These are phyloP conservation scores for Diaporthe sp. DNA, from an alignment of 2,329 filamentous ascomycete genomes.

Conservation along the genomic window DNA sequence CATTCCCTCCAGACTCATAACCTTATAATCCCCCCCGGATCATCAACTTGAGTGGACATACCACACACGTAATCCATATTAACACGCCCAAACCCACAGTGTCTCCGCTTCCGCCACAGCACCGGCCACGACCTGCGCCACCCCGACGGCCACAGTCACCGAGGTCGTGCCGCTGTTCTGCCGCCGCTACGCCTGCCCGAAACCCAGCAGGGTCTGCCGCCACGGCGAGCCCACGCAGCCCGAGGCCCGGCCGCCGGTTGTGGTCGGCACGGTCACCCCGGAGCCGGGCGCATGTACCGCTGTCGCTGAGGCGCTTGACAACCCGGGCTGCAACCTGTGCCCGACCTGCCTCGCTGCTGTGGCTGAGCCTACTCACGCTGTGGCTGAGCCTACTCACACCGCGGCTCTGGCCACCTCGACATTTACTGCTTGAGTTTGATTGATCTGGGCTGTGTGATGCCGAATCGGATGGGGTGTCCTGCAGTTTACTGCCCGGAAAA, in stretches of 20 bases:
- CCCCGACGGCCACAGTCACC: constrained; percentile 21
- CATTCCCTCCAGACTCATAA: too few species aligned
- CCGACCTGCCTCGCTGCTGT: neutral
- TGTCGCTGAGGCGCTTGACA: neutral
- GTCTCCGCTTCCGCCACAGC: neutral
- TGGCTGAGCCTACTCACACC: neutral
- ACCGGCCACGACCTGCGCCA: constrained; percentile 18
- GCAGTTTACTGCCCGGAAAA: neutral
- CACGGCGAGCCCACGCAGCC: constrained; percentile 26
- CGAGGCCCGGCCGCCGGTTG: neutral
- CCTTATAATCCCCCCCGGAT: neutral
- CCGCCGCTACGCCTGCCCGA: neutral
- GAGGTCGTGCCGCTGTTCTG: neutral
- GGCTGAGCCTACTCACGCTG: too few species aligned
- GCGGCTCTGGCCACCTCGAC: neutral
- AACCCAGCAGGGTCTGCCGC: neutral
- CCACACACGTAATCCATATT: neutral
- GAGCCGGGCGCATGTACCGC: constrained; percentile 21
- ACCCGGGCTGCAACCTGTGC: constrained; percentile 28
- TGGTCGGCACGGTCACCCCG: neutral
- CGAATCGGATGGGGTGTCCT: too few species aligned
- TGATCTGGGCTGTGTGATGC: neutral
- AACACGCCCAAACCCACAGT: neutral
- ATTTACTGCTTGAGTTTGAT: neutral
- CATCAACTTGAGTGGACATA: neutral